Percentiles rank a stretch among this genome's conserved stretches.
Evolutionary conservation across 208 protist species (phyloP).

Genomic region (Trypanosoma melophagium): DNA sequence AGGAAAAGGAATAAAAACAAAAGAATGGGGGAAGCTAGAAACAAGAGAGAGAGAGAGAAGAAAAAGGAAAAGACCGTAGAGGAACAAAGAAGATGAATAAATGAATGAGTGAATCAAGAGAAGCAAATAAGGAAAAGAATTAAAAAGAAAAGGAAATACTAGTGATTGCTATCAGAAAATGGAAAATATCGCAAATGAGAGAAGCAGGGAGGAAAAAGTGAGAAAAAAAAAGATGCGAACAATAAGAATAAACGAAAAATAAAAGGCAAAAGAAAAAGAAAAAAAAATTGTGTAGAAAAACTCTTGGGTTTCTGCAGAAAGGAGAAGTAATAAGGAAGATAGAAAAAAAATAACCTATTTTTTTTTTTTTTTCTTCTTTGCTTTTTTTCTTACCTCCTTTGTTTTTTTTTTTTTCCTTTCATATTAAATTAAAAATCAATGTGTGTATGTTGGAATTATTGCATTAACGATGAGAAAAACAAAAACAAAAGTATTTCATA

Average conservation of each 20-base stretch:
- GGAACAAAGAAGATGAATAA: too few species aligned
- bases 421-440: not conserved
- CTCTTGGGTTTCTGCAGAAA: not conserved
- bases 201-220: not conserved
- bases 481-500: not conserved
- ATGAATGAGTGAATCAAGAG: too few species aligned
- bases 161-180: too few species aligned
- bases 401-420: not conserved
- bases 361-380: not conserved
- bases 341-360: not conserved
- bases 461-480: not conserved
- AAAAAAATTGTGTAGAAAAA: not conserved
- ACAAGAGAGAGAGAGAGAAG: too few species aligned
- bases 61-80: too few species aligned
- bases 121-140: too few species aligned
- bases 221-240: conserved; percentile 3
- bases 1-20: not conserved
- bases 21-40: not conserved
- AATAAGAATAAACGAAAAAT: not conserved
- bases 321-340: not conserved
- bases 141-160: too few species aligned
- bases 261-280: not conserved
- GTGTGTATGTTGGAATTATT: not conserved
- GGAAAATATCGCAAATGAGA: not conserved
- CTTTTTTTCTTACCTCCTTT: not conserved